Evolutionary conservation across 352 stramenopile genomes (phyloP).

Genomic region (Pythium guiyangense): DNA sequence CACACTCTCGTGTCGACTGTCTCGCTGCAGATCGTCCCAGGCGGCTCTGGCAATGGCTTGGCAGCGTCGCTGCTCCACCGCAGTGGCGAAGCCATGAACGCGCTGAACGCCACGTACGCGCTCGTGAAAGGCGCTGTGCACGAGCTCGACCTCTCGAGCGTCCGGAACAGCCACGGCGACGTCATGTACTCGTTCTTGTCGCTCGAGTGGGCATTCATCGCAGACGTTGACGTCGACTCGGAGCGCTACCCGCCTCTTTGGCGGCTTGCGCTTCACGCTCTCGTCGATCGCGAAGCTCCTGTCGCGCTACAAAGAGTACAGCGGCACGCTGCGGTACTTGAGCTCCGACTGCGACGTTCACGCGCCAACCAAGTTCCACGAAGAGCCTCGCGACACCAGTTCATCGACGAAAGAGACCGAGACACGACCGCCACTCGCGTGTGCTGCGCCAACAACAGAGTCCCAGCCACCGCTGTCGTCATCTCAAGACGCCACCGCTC

Average conservation of each 20-base stretch:
- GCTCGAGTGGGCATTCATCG: slow-evolving; percentile 82
- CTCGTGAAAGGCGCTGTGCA: slow-evolving; percentile 65
- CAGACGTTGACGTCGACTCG: slow-evolving; percentile 73
- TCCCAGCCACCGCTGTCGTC: not conserved
- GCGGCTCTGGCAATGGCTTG: slow-evolving; percentile 66
- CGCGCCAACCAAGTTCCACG: slow-evolving; percentile 32
- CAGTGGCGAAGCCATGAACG: slow-evolving; percentile 38
- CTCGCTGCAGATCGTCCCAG: slow-evolving; percentile 31
- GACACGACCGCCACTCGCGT: slow-evolving; percentile 38
- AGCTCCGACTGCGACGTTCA: slow-evolving; percentile 22
- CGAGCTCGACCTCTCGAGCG: slow-evolving; percentile 52
- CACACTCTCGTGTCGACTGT: no score
- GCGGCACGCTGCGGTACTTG: slow-evolving; percentile 36
- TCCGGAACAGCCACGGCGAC: slow-evolving; percentile 37
- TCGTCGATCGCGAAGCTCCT: slow-evolving; percentile 35
- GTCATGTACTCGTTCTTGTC: slow-evolving; percentile 78
- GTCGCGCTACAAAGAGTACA: slow-evolving; percentile 29
- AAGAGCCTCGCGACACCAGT: slow-evolving; percentile 26
- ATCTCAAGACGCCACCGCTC: not conserved
- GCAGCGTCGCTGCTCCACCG: slow-evolving; percentile 44
- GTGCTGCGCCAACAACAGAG: slow-evolving; percentile 12
- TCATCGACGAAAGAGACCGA: slow-evolving; percentile 16
- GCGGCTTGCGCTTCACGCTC: slow-evolving; percentile 52
- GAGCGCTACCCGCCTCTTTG: slow-evolving; percentile 54
- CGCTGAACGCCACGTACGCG: slow-evolving; percentile 53